Percentiles rank a stretch among this genome's conserved stretches.
Conservation (phyloP, 306 rosid species). For the Corylus avellana region DNA sequence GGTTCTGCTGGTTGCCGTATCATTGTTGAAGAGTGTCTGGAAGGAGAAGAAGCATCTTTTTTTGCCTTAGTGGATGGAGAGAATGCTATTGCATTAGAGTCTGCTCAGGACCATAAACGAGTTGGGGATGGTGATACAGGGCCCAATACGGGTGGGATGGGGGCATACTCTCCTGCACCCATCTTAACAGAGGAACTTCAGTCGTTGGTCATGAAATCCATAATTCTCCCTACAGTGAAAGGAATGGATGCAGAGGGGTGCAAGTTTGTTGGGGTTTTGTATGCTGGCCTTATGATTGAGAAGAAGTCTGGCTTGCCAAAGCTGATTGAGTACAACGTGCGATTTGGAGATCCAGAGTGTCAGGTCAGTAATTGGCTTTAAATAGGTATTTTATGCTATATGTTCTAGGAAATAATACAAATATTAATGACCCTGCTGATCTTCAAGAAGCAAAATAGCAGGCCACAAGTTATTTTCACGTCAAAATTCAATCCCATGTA, state of each 20-base stretch:
- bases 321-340: slow-evolving; percentile 91
- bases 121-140: slow-evolving; percentile 96
- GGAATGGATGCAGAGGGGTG: slow-evolving; percentile 94
- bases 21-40: slow-evolving; percentile 86
- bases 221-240: slow-evolving; percentile 85
- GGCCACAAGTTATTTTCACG: slow-evolving; percentile 2
- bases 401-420: not conserved
- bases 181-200: slow-evolving; percentile 80
- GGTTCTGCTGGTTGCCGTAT: slow-evolving; percentile 88
- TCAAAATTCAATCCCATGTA: not conserved
- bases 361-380: slow-evolving; percentile 59
- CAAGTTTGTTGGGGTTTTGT: slow-evolving; percentile 90
- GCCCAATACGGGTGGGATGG: slow-evolving; percentile 99
- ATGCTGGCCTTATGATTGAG: slow-evolving; percentile 97
- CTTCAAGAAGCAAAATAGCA: not conserved
- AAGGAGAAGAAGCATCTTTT: slow-evolving; percentile 95
- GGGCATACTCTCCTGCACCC: slow-evolving; percentile 96
- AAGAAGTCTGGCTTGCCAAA: slow-evolving; percentile 90
- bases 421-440: not conserved
- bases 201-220: slow-evolving; percentile 73
- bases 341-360: slow-evolving; percentile 99
- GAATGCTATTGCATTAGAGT: slow-evolving; percentile 89
- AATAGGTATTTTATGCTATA: not conserved
- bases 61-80: slow-evolving; percentile 94
- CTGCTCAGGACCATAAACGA: slow-evolving; percentile 97